These are phyloP conservation scores for Cladophialophora psammophila DNA, from an alignment of 2,329 filamentous ascomycete genomes.

Conservation along the genomic window DNA sequence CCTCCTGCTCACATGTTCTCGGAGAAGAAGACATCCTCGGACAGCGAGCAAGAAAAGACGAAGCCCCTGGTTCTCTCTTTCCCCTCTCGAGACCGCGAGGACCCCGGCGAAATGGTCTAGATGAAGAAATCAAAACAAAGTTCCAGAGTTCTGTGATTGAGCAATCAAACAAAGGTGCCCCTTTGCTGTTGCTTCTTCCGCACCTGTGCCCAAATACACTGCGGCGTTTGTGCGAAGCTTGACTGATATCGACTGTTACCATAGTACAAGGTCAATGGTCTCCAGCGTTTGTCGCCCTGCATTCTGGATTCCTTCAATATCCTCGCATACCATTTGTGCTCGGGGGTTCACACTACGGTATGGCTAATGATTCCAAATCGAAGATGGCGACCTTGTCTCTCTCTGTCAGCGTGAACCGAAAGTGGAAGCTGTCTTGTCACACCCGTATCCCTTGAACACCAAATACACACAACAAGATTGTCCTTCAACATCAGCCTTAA, in stretches of 20 bases:
- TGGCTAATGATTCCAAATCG: no score
- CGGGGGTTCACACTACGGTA: no score
- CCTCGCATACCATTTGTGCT: no score
- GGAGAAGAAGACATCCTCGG: neutral
- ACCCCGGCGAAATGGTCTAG: conserved; percentile 7
- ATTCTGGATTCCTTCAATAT: no score
- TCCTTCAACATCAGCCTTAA: no score
- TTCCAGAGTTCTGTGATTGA: neutral
- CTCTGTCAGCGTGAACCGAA: no score
- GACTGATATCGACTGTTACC: neutral
- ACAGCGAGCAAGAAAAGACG: neutral
- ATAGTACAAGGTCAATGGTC: no score
- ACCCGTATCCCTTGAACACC: no score
- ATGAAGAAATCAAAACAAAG: conserved; percentile 3
- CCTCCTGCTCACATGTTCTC: neutral
- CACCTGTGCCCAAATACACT: neutral
- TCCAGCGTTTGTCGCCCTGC: no score
- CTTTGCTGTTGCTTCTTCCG: neutral
- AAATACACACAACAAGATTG: no score
- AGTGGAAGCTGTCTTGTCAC: no score
- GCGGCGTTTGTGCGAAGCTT: neutral
- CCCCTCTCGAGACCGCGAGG: neutral
- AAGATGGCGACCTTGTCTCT: no score
- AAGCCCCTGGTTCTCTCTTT: neutral
- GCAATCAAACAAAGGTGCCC: neutral